A percentile compares a stretch with the other conserved stretches of the same genome.
Conservation (phyloP, 352 stramenopile genomes). For the Phytophthora uliginosa region DNA sequence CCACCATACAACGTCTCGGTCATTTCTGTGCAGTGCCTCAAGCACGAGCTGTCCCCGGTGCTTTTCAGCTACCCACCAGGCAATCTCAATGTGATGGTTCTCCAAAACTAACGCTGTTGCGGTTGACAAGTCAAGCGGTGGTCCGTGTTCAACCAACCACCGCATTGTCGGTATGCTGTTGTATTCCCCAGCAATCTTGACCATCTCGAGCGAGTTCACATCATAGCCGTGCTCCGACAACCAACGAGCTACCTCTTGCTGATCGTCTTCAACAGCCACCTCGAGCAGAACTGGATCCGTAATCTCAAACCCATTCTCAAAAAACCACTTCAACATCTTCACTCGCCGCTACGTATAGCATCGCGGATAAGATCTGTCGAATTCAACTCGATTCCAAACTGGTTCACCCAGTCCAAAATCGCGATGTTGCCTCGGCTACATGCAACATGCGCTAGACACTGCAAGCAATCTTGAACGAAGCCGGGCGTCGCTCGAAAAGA, state of each 20-base stretch:
- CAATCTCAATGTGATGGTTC: neutral
- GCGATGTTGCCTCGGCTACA: neutral
- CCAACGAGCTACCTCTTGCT: neutral
- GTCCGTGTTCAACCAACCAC: neutral
- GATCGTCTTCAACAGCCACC: neutral
- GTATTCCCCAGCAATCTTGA: neutral
- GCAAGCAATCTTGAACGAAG: neutral
- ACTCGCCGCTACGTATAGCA: neutral
- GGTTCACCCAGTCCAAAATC: neutral
- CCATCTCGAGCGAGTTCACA: neutral
- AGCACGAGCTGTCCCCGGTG: neutral
- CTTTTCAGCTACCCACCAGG: neutral
- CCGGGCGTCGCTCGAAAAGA: neutral
- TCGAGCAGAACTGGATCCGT: neutral
- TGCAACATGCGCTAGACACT: neutral
- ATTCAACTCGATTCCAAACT: neutral
- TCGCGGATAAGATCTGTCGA: neutral
- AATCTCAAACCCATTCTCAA: neutral
- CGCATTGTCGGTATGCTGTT: neutral
- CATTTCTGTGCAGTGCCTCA: neutral
- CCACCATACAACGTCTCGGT: neutral
- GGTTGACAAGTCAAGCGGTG: neutral
- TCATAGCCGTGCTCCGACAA: neutral
- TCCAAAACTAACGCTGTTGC: neutral
- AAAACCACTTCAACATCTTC: neutral